phyloP scores from a whole-genome alignment of 2,329 filamentous ascomycete genomes.

The Paecilomyces sp. region DNA sequence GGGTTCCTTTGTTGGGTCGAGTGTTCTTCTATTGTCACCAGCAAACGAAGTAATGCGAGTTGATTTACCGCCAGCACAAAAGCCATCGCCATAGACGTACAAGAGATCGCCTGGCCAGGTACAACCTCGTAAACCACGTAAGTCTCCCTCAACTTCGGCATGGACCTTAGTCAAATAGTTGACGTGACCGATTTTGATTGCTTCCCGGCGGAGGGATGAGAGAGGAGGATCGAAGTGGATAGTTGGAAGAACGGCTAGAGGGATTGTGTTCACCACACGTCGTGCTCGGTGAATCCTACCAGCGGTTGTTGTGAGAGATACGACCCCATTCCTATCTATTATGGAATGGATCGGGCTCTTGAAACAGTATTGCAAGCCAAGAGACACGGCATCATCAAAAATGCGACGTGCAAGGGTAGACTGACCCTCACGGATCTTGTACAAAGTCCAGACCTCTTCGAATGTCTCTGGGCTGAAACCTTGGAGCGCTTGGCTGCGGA shows the following conservation, averaged over 20 bases:
- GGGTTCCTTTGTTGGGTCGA: conserved; percentile 7
- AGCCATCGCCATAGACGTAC: conserved; percentile 10
- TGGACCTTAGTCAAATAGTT: conserved; percentile 15
- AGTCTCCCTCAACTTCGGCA: conserved; percentile 11
- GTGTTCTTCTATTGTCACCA: conserved; percentile 3
- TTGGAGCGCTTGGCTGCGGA: conserved; percentile 12
- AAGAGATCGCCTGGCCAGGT: conserved; percentile 9
- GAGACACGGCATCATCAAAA: conserved; percentile 17
- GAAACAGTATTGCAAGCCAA: conserved; percentile 20
- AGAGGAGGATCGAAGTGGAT: conserved; percentile 14
- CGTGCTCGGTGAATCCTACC: conserved; percentile 8
- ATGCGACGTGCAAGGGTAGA: conserved; percentile 17
- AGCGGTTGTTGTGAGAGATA: conserved; percentile 1
- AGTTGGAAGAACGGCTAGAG: conserved; percentile 11
- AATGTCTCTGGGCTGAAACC: conserved; percentile 16
- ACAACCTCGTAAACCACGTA: conserved; percentile 8
- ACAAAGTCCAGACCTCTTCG: conserved; percentile 15
- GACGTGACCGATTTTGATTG: conserved; percentile 9
- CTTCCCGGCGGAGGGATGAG: conserved; percentile 9
- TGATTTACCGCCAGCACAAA: conserved; percentile 5
- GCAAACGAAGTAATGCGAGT: conserved; percentile 8
- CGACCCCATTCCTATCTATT: conserved; percentile 3
- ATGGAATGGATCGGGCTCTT: conserved; percentile 15
- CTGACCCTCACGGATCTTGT: conserved; percentile 23
- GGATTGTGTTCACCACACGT: conserved; percentile 20